These are phyloP conservation scores for Suhomyces kunorum DNA, from an alignment of 1,139 yeast genomes.

Conservation along the genomic window DNA sequence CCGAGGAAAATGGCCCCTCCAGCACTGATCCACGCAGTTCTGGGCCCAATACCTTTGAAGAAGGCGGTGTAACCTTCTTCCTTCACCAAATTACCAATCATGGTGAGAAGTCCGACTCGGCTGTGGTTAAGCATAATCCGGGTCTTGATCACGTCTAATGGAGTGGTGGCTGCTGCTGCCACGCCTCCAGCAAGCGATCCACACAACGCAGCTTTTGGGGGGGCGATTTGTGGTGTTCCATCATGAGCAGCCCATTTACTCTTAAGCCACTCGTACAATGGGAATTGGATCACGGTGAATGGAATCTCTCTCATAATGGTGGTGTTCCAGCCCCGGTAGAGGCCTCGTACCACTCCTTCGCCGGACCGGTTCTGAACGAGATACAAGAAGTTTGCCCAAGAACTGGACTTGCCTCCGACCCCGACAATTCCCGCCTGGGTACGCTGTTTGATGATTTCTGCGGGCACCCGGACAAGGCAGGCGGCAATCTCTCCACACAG, in stretches of 20 bases:
- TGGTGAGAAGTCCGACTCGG: conserved; percentile 45
- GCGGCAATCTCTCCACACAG: conserved; percentile 91
- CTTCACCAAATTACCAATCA: conserved; percentile 49
- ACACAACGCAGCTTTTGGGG: conserved; percentile 84
- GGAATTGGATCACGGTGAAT: conserved; percentile 92
- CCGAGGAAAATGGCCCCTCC: conserved; percentile 98
- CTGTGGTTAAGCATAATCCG: conserved; percentile 75
- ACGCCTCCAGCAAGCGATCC: conserved; percentile 94
- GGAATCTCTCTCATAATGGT: conserved; percentile 95
- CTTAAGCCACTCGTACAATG: conserved; percentile 84
- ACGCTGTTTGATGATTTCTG: conserved; percentile 92
- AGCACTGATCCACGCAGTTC: conserved; percentile 96
- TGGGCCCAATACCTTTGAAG: conserved; percentile 83
- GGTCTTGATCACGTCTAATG: conserved; percentile 89
- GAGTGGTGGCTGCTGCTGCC: conserved; percentile 94
- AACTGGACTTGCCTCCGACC: conserved; percentile 56
- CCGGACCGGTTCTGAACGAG: conserved; percentile 61
- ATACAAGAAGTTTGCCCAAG: conserved; percentile 64
- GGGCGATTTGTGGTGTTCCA: conserved; percentile 43
- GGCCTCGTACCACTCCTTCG: conserved; percentile 74
- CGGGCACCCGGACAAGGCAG: conserved; percentile 92
- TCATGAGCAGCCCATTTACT: conserved; percentile 44
- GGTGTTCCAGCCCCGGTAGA: conserved; percentile 91
- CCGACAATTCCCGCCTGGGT: conserved; percentile 68
- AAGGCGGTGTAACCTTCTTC: conserved; percentile 75